These are phyloP conservation scores for Cystobasidiaceae sp. DNA, from an alignment of 1,284 basidiomycete genomes.

Conservation along the genomic window DNA sequence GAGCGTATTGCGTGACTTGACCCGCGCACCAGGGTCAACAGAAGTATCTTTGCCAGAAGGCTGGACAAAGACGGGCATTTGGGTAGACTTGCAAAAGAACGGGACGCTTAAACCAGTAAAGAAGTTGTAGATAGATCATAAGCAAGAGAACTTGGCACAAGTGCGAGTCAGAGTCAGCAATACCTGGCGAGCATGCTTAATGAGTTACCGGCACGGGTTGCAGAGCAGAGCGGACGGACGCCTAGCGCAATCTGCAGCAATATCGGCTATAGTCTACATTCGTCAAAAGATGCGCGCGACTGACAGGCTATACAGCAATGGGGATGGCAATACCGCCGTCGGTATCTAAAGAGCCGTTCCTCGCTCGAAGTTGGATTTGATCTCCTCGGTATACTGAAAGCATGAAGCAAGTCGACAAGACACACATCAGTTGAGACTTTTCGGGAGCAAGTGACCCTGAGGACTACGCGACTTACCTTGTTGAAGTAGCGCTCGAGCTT, in stretches of 20 bases:
- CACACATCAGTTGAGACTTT: background rate
- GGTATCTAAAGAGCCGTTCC: constrained; percentile 72
- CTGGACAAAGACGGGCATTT: constrained; percentile 12
- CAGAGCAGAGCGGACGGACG: too few relatives aligned
- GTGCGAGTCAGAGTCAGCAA: background rate
- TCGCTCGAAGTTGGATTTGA: constrained; percentile 89
- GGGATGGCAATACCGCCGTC: too few relatives aligned
- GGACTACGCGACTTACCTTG: constrained; percentile 1
- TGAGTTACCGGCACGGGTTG: too few relatives aligned
- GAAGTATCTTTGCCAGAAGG: constrained; percentile 1
- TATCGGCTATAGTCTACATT: too few relatives aligned
- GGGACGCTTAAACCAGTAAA: constrained; percentile 26
- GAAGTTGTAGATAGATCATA: background rate
- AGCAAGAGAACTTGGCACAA: background rate
- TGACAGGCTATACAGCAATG: too few relatives aligned
- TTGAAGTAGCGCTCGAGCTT: constrained; percentile 98
- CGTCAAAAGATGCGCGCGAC: too few relatives aligned
- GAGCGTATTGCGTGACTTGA: constrained; percentile 4
- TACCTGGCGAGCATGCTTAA: too few relatives aligned
- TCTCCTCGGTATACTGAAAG: constrained; percentile 89
- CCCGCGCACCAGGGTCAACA: background rate
- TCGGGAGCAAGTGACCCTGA: too few relatives aligned
- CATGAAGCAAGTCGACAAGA: too few relatives aligned
- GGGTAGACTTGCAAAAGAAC: constrained; percentile 13
- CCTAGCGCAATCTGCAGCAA: too few relatives aligned